phyloP scores from a whole-genome alignment of 768 basidiomycete species.

The Xerocomellus chrysenteron region DNA sequence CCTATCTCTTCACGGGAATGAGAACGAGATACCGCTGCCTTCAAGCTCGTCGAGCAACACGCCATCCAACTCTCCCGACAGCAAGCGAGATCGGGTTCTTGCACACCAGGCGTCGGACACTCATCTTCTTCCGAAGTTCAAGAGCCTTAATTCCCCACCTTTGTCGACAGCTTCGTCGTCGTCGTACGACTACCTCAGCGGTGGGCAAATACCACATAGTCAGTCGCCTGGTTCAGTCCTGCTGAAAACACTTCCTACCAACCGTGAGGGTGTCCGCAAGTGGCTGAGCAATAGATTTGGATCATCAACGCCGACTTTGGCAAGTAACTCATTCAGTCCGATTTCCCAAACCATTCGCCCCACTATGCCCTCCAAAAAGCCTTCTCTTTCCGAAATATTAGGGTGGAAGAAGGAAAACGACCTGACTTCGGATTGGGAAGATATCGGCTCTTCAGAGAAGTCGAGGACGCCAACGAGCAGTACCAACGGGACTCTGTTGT shows the following conservation, averaged over 20 bases:
- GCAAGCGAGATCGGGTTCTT: slow-evolving; percentile 57
- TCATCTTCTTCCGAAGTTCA: slow-evolving; percentile 57
- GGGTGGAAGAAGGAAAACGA: slow-evolving; percentile 55
- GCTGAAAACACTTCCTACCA: slow-evolving; percentile 60
- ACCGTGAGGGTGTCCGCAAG: slow-evolving; percentile 74
- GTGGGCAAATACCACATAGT: slow-evolving; percentile 24
- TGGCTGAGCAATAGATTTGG: slow-evolving; percentile 69
- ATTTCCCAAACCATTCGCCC: slow-evolving; percentile 36
- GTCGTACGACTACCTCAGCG: slow-evolving; percentile 51
- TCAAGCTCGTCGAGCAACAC: slow-evolving; percentile 53
- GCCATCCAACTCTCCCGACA: slow-evolving; percentile 49
- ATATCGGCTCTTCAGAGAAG: slow-evolving; percentile 45
- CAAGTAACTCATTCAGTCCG: slow-evolving; percentile 36
- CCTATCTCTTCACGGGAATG: slow-evolving; percentile 43
- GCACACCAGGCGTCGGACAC: slow-evolving; percentile 72
- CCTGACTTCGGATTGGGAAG: slow-evolving; percentile 64
- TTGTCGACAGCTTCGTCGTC: slow-evolving; percentile 46
- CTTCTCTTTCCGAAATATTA: slow-evolving; percentile 67
- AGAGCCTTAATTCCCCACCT: slow-evolving; percentile 38
- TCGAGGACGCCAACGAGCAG: slow-evolving; percentile 49
- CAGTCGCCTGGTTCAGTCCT: slow-evolving; percentile 38
- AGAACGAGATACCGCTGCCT: slow-evolving; percentile 42
- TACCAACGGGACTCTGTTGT: slow-evolving; percentile 36
- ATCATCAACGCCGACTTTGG: slow-evolving; percentile 40
- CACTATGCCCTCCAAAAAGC: slow-evolving; percentile 52